Evolutionary conservation across 1,139 yeast species (phyloP).

Genomic region (Lizanozyma gosingica): DNA sequence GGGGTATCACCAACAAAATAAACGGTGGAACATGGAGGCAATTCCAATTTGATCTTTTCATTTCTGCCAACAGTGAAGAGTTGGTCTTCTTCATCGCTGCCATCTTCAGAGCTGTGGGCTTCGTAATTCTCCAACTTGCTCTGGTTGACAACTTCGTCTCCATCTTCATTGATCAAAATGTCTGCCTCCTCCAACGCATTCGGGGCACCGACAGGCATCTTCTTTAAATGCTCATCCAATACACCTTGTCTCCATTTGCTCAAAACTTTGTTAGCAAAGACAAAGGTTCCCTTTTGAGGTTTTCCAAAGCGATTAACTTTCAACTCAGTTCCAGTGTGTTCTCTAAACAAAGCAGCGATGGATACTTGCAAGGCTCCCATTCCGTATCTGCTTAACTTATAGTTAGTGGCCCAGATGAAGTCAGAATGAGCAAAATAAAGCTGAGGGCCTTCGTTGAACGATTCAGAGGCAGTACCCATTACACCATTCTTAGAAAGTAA

Average conservation of each 20-base stretch:
- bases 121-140: constrained; percentile 8
- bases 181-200: constrained; percentile 35
- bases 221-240: constrained; percentile 61
- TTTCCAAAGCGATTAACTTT: constrained; percentile 75
- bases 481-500: constrained; percentile 66
- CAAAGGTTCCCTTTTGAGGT: constrained; percentile 78
- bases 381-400: constrained; percentile 70
- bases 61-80: constrained; percentile 22
- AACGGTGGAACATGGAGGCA: constrained; percentile 79
- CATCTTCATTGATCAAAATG: constrained; percentile 34
- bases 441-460: constrained; percentile 69
- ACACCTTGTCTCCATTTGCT: constrained; percentile 72
- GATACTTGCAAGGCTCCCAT: constrained; percentile 88
- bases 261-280: constrained; percentile 68
- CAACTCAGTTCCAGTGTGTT: constrained; percentile 71
- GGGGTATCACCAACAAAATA: constrained; percentile 93
- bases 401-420: constrained; percentile 84
- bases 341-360: constrained; percentile 71
- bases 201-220: constrained; percentile 38
- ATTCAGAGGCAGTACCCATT: constrained; percentile 69
- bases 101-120: constrained; percentile 20
- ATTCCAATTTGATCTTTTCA: constrained; percentile 40
- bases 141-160: constrained; percentile 19
- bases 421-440: constrained; percentile 84
- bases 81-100: constrained; percentile 18